Evolutionary conservation across 768 basidiomycete genomes (phyloP).

Genomic region (Auricularia auricula-judae): DNA sequence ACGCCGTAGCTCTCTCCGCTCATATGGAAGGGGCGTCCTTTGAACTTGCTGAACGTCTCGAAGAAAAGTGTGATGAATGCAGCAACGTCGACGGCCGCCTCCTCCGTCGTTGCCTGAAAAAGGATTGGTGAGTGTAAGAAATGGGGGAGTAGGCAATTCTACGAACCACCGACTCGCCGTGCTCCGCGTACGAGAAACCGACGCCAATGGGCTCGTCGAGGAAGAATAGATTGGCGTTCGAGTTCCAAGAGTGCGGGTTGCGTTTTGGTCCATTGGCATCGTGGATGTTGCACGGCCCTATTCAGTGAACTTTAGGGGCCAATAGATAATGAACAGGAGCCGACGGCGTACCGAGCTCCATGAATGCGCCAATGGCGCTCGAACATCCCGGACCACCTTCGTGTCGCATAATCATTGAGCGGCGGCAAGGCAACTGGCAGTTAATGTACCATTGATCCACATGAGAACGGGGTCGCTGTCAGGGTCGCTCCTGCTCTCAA

Average conservation of each 20-base stretch:
- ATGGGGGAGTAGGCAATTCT: background rate
- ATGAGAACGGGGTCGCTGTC: conserved; percentile 17
- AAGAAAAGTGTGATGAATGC: conserved; percentile 65
- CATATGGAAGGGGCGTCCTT: conserved; percentile 56
- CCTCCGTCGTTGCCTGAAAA: conserved; percentile 35
- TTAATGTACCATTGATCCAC: conserved; percentile 13
- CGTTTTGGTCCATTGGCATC: conserved; percentile 9
- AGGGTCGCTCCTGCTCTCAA: conserved; percentile 17
- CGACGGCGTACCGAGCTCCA: conserved; percentile 7
- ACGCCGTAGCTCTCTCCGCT: conserved; percentile 49
- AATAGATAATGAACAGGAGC: background rate
- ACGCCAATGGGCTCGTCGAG: conserved; percentile 23
- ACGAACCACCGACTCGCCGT: conserved; percentile 13
- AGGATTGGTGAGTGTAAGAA: background rate
- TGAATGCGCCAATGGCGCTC: conserved; percentile 14
- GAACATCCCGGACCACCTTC: conserved; percentile 24
- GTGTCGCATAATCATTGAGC: background rate
- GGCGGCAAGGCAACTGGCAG: background rate
- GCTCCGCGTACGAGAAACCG: conserved; percentile 35
- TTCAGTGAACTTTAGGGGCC: background rate
- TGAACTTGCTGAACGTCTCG: conserved; percentile 59
- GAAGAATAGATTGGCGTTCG: conserved; percentile 17
- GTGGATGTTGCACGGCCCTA: conserved; percentile 17
- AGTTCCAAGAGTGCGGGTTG: conserved; percentile 36
- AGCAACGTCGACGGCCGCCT: conserved; percentile 60